Evolutionary conservation across 2,329 filamentous ascomycete genomes (phyloP).

Genomic region (Ceratocystis harringtonii): DNA sequence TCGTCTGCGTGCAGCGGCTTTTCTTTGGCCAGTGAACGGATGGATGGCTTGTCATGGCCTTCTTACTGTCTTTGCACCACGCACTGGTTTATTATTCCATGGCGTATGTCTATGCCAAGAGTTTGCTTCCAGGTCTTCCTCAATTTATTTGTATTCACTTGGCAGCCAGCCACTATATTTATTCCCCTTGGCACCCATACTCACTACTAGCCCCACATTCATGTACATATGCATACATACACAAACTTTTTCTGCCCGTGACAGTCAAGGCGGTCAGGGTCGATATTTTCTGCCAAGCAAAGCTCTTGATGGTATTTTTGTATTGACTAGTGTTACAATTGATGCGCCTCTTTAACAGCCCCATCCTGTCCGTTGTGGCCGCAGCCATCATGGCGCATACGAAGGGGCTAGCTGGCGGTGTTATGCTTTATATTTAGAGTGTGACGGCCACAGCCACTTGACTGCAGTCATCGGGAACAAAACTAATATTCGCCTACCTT

Average conservation of each 20-base stretch:
- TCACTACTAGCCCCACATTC: background rate
- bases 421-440: background rate
- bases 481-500: slow-evolving; percentile 17
- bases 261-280: background rate
- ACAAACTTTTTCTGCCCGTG: background rate
- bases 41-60: background rate
- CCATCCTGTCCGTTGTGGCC: background rate
- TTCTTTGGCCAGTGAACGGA: background rate
- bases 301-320: background rate
- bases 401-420: no score
- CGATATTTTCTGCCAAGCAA: background rate
- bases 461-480: background rate
- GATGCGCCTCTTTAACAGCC: background rate
- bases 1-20: background rate
- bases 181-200: background rate
- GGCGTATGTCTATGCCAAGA: background rate
- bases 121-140: background rate
- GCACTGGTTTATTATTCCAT: background rate
- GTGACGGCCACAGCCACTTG: slow-evolving; percentile 9
- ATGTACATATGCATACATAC: no score
- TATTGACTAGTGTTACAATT: background rate
- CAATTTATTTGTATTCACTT: background rate
- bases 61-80: background rate
- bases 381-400: background rate
- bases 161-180: background rate